A percentile compares a stretch with the other conserved stretches of the same genome.
Conservation (phyloP, 2,329 filamentous ascomycete genomes). For the Capronia coronata region DNA sequence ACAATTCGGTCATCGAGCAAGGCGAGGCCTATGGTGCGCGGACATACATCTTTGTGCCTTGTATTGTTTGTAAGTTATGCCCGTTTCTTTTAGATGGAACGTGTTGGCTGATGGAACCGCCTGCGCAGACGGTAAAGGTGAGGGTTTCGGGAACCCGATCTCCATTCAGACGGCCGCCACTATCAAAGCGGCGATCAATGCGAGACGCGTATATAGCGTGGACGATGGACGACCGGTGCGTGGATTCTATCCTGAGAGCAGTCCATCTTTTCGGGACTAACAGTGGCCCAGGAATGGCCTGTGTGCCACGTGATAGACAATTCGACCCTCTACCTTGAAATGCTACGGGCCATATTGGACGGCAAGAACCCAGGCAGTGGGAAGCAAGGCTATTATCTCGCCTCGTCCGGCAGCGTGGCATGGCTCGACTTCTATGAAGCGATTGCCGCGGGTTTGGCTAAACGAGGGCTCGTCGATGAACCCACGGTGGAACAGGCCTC, state of each 20-base stretch:
- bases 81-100: background rate
- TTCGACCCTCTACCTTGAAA: constrained; percentile 41
- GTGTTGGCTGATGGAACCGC: too few relatives aligned
- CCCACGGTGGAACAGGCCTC: constrained; percentile 35
- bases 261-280: background rate
- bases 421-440: constrained; percentile 49
- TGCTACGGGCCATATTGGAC: constrained; percentile 42
- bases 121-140: constrained; percentile 42
- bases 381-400: background rate
- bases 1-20: constrained; percentile 41
- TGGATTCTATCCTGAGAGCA: background rate
- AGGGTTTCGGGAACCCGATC: constrained; percentile 47
- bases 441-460: constrained; percentile 40
- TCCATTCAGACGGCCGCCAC: constrained; percentile 49
- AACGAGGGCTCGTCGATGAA: constrained; percentile 38
- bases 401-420: constrained; percentile 39
- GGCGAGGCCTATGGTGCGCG: constrained; percentile 40
- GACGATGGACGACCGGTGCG: constrained; percentile 34
- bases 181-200: constrained; percentile 41
- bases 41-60: constrained; percentile 50
- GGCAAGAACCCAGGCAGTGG: constrained; percentile 24
- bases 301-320: constrained; percentile 49
- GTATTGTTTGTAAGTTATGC: constrained; percentile 43
- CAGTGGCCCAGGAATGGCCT: constrained; percentile 44
- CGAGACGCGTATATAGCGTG: constrained; percentile 40